Base-by-base conservation (phyloP, 441 rosid species). In the Hura crepitans region DNA sequence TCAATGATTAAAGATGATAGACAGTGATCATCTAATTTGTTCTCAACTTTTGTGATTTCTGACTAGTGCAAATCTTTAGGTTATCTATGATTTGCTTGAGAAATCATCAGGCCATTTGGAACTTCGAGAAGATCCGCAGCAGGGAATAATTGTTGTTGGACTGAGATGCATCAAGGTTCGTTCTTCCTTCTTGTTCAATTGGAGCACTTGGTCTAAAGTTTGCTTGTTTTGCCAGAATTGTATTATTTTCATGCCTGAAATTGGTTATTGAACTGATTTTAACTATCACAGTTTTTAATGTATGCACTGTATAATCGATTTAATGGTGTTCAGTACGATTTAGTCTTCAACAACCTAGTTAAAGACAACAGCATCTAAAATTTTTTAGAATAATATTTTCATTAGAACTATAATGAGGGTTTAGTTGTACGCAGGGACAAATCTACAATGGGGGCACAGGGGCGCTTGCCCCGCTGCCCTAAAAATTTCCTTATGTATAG, bases 101-200 rank as follows among this genome's bases (percentile, higher is more conserved):
- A 93, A 83, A 82, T 88, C 97, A 55, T 93, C 96, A 1, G 92
- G 92, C 33, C 94, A 92, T 81, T 79, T 93, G 81, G 97, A 93
- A 83, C 97, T 93, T 59, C 83, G 98, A 78, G 98, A 93, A 80
- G 98, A 93, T 85, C 98, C 98, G 54, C 87, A 85, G 77, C 80
- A 87, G 65, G 98, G 98, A 70, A 88, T 93, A 74, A 75, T 83
- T 84, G 96, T 93, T 81, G 82, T 94, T 71, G 97, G 96, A 62
- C 82, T 91, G 77, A 85, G 91, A 78, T 81, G 86, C 75, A 89
- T 93, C 68, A 91, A 91, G 98, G 98, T 91, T 72, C 72, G 33
- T 74, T 50, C 65, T 72, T 66, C 60, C 59, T 66, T 47, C 13
- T 66, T 5, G 37, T 50, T 54, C 46, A 67, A 39, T 65, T 43